These are phyloP conservation scores for Nigrospora sphaerica DNA, from an alignment of 2,329 filamentous ascomycete species.

Conservation along the genomic window DNA sequence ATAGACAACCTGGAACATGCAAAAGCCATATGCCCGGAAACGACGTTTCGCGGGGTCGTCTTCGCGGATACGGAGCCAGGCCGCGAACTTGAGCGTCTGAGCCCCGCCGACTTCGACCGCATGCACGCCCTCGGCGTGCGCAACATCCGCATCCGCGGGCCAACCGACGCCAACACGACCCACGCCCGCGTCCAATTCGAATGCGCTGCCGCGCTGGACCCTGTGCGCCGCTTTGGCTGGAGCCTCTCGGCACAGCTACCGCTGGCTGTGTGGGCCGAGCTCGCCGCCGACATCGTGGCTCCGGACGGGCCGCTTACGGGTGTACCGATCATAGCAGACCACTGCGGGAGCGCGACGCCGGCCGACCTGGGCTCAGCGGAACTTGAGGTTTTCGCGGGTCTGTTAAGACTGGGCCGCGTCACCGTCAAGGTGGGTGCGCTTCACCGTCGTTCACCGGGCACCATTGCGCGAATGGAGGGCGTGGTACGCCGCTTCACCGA, in stretches of 20 bases:
- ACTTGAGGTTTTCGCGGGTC: neutral
- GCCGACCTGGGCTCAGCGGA: neutral
- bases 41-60: neutral
- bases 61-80: neutral
- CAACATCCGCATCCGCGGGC: neutral
- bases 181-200: neutral
- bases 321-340: neutral
- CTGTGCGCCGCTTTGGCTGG: neutral
- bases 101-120: neutral
- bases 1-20: neutral
- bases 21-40: neutral
- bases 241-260: constrained; percentile 1
- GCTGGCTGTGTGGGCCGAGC: neutral
- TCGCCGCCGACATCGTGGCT: neutral
- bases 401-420: neutral
- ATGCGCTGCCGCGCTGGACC: neutral
- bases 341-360: neutral
- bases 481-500: neutral
- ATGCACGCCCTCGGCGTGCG: neutral
- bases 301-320: neutral
- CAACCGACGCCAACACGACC: neutral
- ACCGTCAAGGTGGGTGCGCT: neutral
- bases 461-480: neutral
- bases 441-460: neutral
- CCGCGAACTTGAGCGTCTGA: neutral